phyloP scores from a whole-genome alignment of 148 eudicot species.

The Rhododendron henanense region DNA sequence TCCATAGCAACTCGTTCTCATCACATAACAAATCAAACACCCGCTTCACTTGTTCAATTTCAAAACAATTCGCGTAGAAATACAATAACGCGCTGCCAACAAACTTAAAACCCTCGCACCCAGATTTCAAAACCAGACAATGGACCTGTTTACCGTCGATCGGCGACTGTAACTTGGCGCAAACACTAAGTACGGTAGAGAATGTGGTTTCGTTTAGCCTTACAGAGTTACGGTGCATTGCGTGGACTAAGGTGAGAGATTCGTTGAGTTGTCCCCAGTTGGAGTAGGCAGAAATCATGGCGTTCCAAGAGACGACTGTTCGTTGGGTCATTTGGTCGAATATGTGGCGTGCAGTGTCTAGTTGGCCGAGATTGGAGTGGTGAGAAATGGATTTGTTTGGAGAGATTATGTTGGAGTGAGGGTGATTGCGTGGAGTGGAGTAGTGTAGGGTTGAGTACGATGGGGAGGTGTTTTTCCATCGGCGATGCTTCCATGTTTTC shows the following conservation, averaged over 20 bases:
- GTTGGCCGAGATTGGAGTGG: constrained; percentile 18
- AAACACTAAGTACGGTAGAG: constrained; percentile 30
- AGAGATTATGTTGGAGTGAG: constrained; percentile 12
- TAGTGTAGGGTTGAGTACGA: background rate
- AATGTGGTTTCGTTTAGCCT: constrained; percentile 41
- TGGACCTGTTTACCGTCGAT: constrained; percentile 31
- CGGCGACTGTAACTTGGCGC: constrained; percentile 25
- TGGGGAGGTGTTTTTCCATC: constrained; percentile 14
- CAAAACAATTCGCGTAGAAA: constrained; percentile 34
- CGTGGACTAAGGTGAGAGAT: constrained; percentile 21
- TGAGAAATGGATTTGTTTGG: constrained; percentile 27
- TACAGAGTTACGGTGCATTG: constrained; percentile 25
- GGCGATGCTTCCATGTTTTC: constrained; percentile 17
- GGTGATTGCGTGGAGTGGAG: background rate
- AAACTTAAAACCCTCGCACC: constrained; percentile 24
- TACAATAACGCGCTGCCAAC: constrained; percentile 46
- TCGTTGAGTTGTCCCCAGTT: constrained; percentile 28
- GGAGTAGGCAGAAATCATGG: constrained; percentile 46
- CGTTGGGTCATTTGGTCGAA: constrained; percentile 46
- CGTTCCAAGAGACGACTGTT: constrained; percentile 49
- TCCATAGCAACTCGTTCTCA: constrained; percentile 40
- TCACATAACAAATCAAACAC: constrained; percentile 37
- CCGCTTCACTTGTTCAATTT: constrained; percentile 24
- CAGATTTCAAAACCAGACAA: constrained; percentile 43
- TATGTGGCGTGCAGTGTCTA: constrained; percentile 37